These are phyloP conservation scores for Suillus paluster DNA, from an alignment of 768 basidiomycete species.

Conservation along the genomic window DNA sequence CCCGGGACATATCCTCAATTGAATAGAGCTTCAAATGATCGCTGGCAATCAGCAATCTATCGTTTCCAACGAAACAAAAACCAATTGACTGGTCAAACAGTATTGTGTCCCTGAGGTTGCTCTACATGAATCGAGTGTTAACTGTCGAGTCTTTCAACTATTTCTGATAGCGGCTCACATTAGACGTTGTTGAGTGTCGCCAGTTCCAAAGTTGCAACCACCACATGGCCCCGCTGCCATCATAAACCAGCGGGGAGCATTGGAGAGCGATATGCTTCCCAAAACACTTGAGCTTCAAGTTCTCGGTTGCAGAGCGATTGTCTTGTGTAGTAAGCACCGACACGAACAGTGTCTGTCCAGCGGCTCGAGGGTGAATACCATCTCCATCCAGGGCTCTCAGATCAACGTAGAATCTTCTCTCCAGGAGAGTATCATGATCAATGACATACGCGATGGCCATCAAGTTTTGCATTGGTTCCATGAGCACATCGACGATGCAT, in stretches of 20 bases:
- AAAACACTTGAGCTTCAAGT: neutral
- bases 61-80: neutral
- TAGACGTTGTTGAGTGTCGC: neutral
- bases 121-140: neutral
- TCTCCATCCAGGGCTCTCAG: neutral
- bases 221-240: neutral
- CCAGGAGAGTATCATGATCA: neutral
- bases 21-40: neutral
- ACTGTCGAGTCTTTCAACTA: neutral
- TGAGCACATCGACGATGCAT: neutral
- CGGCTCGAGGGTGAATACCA: neutral
- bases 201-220: neutral
- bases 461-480: neutral
- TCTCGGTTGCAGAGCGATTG: neutral
- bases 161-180: neutral
- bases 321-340: neutral
- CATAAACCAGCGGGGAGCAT: neutral
- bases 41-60: no score
- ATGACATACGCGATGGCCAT: neutral
- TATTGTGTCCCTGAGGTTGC: neutral
- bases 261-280: neutral
- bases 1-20: neutral
- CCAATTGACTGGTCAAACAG: neutral
- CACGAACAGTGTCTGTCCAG: neutral
- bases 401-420: neutral